A percentile compares a stretch with the other conserved stretches of the same genome.
Evolutionary conservation across 1,284 basidiomycete genomes (phyloP).

Genomic region (Tilletia indica): DNA sequence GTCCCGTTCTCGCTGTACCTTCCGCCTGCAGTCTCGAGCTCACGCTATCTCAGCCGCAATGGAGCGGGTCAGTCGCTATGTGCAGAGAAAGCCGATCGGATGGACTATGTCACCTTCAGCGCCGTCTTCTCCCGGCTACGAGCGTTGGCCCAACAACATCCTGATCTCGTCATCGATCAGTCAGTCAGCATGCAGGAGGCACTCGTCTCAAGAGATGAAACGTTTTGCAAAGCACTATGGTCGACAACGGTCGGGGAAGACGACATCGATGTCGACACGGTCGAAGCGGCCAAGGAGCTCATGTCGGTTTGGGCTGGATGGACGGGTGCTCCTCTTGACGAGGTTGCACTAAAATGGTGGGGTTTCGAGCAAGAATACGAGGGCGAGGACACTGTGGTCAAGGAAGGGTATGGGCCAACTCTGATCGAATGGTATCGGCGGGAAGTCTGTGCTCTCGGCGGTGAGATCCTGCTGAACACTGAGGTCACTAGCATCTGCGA

Average conservation of each 20-base stretch:
- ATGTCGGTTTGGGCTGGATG: conserved; percentile 22
- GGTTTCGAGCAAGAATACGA: conserved; percentile 24
- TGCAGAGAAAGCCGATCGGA: neutral
- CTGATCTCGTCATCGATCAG: neutral
- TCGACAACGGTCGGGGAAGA: neutral
- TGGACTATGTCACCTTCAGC: conserved; percentile 8
- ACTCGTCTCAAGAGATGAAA: neutral
- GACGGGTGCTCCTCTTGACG: conserved; percentile 22
- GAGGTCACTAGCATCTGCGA: conserved; percentile 7
- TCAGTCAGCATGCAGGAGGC: neutral
- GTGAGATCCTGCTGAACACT: neutral
- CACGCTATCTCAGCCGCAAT: neutral
- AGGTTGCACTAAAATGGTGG: conserved; percentile 24
- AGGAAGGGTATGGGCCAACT: conserved; percentile 15
- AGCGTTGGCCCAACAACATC: neutral
- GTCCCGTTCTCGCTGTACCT: conserved; percentile 21
- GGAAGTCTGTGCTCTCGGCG: neutral
- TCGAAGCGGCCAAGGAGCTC: neutral
- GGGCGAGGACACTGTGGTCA: conserved; percentile 22
- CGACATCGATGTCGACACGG: neutral
- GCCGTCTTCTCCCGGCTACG: conserved; percentile 7
- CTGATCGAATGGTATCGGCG: conserved; percentile 19
- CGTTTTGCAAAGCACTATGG: neutral
- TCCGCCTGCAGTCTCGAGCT: neutral
- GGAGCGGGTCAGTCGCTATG: neutral